phyloP scores from a whole-genome alignment of 2,329 filamentous ascomycete genomes.

The Phialophora macrospora region DNA sequence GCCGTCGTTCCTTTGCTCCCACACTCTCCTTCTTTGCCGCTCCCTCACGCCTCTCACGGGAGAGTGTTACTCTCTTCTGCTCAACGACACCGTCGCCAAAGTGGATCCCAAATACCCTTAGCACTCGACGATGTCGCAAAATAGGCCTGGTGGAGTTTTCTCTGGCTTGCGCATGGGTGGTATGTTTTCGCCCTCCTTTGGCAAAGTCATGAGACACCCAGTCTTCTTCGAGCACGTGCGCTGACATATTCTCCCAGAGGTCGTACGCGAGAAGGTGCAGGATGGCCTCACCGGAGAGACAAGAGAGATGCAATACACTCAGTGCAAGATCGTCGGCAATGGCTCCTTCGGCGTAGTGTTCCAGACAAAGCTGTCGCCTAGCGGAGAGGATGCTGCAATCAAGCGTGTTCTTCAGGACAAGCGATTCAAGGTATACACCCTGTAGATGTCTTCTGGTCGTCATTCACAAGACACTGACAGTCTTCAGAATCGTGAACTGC shows the following conservation, averaged over 20 bases:
- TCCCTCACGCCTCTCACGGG: slow-evolving; percentile 28
- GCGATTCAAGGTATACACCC: slow-evolving; percentile 83
- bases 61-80: slow-evolving; percentile 21
- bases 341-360: slow-evolving; percentile 98
- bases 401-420: slow-evolving; percentile 99
- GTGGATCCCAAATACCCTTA: slow-evolving; percentile 40
- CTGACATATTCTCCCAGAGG: slow-evolving; percentile 65
- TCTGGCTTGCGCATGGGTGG: slow-evolving; percentile 92
- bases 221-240: slow-evolving; percentile 30
- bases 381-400: slow-evolving; percentile 96
- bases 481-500: slow-evolving; percentile 89
- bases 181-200: slow-evolving; percentile 59
- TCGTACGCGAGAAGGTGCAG: slow-evolving; percentile 98
- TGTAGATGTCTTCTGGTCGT: background rate
- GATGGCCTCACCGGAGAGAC: slow-evolving; percentile 97
- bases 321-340: slow-evolving; percentile 99
- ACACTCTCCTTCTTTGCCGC: slow-evolving; percentile 21
- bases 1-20: slow-evolving; percentile 22
- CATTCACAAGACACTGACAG: slow-evolving; percentile 41
- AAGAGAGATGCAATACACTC: slow-evolving; percentile 95
- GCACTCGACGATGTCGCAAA: slow-evolving; percentile 75
- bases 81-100: slow-evolving; percentile 34
- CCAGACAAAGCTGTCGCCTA: slow-evolving; percentile 97
- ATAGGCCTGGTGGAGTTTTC: slow-evolving; percentile 82
- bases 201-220: slow-evolving; percentile 20